phyloP scores from a whole-genome alignment of 768 basidiomycete genomes.

The Phylloporus arenicola region DNA sequence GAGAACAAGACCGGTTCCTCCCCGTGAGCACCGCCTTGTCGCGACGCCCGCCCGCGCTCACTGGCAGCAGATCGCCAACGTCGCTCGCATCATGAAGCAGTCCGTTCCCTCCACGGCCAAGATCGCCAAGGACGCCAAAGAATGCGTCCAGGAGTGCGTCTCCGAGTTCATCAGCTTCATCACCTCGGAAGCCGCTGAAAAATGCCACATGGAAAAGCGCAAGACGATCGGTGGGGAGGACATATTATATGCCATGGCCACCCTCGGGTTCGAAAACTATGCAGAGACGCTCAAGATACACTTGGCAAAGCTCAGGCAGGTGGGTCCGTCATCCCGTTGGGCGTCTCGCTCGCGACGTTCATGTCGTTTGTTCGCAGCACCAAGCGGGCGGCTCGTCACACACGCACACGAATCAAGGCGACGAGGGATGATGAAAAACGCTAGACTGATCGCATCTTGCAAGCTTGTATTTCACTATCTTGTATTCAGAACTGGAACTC shows the following conservation, averaged over 20 bases:
- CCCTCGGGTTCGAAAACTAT: constrained; percentile 93
- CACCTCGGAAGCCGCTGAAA: constrained; percentile 94
- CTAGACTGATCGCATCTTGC: neutral
- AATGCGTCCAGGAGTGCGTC: constrained; percentile 97
- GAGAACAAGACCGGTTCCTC: constrained; percentile 93
- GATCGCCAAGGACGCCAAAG: constrained; percentile 97
- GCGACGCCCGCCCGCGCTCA: neutral
- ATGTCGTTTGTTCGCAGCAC: constrained; percentile 11
- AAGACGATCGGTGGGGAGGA: constrained; percentile 99
- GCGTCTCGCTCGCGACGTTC: neutral
- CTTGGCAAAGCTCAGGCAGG: constrained; percentile 83
- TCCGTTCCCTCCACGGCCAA: constrained; percentile 87
- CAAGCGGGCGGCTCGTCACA: constrained; percentile 22
- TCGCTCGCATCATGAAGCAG: constrained; percentile 95
- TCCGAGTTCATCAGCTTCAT: constrained; percentile 98
- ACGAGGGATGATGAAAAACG: neutral
- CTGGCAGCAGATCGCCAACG: constrained; percentile 79
- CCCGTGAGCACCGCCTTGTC: constrained; percentile 50
- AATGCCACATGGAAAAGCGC: constrained; percentile 89
- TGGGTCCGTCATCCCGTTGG: constrained; percentile 23
- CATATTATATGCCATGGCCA: constrained; percentile 89
- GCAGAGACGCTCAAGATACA: constrained; percentile 90
- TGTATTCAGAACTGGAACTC: neutral
- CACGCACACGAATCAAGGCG: neutral
- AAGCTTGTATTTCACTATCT: neutral